phyloP scores from a whole-genome alignment of 345 rosid species.

The Excoecaria cochinchinensis region DNA sequence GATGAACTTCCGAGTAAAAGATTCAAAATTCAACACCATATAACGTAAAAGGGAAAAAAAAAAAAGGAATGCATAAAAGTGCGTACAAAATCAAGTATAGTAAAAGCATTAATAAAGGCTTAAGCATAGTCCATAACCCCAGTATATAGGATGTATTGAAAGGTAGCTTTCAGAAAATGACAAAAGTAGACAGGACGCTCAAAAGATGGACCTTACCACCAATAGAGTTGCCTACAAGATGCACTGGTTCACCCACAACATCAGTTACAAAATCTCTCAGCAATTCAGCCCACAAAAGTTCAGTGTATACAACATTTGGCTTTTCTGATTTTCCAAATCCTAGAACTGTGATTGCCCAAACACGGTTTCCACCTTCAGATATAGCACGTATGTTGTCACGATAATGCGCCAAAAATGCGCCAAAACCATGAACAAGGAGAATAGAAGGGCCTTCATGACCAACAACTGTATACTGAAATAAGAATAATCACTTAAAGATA shows the following conservation, averaged over 20 bases:
- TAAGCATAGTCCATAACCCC: not conserved
- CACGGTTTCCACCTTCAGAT: slow-evolving; percentile 52
- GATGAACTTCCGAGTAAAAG: not conserved
- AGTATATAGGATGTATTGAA: not conserved
- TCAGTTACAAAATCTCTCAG: slow-evolving; percentile 76
- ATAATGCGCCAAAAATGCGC: slow-evolving; percentile 87
- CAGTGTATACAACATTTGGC: slow-evolving; percentile 79
- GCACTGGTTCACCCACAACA: slow-evolving; percentile 78
- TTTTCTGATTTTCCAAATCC: slow-evolving; percentile 96
- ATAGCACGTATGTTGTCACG: slow-evolving; percentile 62
- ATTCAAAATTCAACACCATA: not conserved
- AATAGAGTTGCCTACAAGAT: slow-evolving; percentile 79
- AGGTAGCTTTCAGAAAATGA: not conserved
- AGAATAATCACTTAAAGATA: slow-evolving; percentile 2
- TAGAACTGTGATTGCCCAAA: slow-evolving; percentile 73
- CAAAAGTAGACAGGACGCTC: not conserved
- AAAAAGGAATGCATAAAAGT: not conserved
- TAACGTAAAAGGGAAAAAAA: not conserved
- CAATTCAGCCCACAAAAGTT: slow-evolving; percentile 83
- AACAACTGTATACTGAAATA: slow-evolving; percentile 57
- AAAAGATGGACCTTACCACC: slow-evolving; percentile 56
- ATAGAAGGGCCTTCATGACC: slow-evolving; percentile 68
- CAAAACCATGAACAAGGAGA: slow-evolving; percentile 94
- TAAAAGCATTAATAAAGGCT: not conserved
- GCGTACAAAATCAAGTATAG: not conserved